Evolutionary conservation across 345 rosid genomes (phyloP), one percentile per base, ranked within the genome.

Genomic region (Camelina neglecta): DNA sequence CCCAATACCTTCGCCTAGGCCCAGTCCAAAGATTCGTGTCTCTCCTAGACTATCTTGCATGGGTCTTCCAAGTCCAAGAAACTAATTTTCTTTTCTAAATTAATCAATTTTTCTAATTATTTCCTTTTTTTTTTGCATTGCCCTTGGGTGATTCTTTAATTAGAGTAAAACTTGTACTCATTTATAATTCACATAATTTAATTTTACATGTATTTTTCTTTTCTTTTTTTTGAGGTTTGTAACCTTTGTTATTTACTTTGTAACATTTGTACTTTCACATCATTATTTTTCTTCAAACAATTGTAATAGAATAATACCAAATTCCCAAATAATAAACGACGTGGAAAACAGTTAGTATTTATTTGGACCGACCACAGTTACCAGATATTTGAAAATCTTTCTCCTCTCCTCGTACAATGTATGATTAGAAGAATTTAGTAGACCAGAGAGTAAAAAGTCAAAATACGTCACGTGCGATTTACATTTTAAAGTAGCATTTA

Each of bases 1-100:
- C 4, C 98, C 97, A 3, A 84, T 94, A 41, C 98, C 98, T 4
- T 94, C 97, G 7, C 97, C 96, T 5, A 26, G 98, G 54, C 98
- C 98, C 5, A 90, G 93, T 65, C 90, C 95, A 59, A 83, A 81
- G 65, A 72, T 90, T 47, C 86, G 82, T 77, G 74, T 94, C 62
- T 94, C 98, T 0, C 98, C 97, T 1, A 76, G 92, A 57, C 84
- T 94, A 21, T 84, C 92, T 3, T 85, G 83, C 53, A 89, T 94
- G 93, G 93, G 98, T 65, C 81, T 84, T 5, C 96, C 93, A 20
- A 93, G 92, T 60, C 96, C 98, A 1, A 85, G 86, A 13, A 73
- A 61, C 65, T 73, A 73, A 65, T 73, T 50, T 65, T 4, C 4
- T 29, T 0, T 24, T 35, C 26, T 64, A 41, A 33, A 69, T 39